Percentiles rank a stretch among this genome's conserved stretches.
phyloP scores from a whole-genome alignment of 2,329 filamentous ascomycete genomes.

The Diaporthe capsici region DNA sequence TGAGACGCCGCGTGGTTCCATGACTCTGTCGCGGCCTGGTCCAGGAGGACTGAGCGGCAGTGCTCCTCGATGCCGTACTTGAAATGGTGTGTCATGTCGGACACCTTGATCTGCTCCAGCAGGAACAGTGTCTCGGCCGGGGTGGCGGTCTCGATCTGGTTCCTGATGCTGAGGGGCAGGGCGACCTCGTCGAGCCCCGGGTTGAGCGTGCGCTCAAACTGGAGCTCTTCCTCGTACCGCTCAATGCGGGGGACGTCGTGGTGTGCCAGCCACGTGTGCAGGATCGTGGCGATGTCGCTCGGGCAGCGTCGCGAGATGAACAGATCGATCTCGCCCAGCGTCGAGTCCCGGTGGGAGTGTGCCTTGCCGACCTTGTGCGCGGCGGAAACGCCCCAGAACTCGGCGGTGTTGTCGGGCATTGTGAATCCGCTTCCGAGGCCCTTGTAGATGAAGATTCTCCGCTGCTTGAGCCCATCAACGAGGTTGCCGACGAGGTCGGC shows the following conservation, averaged over 20 bases:
- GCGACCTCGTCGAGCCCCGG: not conserved
- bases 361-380: constrained; percentile 32
- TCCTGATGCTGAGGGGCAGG: constrained; percentile 49
- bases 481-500: constrained; percentile 47
- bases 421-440: constrained; percentile 55
- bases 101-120: constrained; percentile 50
- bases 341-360: constrained; percentile 38
- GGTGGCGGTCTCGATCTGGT: constrained; percentile 48
- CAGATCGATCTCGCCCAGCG: constrained; percentile 48
- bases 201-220: constrained; percentile 45
- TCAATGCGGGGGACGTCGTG: constrained; percentile 51
- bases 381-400: constrained; percentile 54
- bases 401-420: constrained; percentile 47
- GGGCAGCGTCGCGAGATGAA: constrained; percentile 53
- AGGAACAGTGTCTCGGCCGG: constrained; percentile 50
- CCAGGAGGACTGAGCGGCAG: constrained; percentile 48
- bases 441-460: constrained; percentile 49
- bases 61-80: constrained; percentile 46
- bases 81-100: constrained; percentile 46
- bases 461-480: constrained; percentile 47
- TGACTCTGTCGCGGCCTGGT: constrained; percentile 45
- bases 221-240: constrained; percentile 51
- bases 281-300: constrained; percentile 49
- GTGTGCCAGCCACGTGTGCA: constrained; percentile 57
- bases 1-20: constrained; percentile 50